Base-by-base conservation (phyloP, 768 basidiomycete genomes). In the Mycena kentingensis region DNA sequence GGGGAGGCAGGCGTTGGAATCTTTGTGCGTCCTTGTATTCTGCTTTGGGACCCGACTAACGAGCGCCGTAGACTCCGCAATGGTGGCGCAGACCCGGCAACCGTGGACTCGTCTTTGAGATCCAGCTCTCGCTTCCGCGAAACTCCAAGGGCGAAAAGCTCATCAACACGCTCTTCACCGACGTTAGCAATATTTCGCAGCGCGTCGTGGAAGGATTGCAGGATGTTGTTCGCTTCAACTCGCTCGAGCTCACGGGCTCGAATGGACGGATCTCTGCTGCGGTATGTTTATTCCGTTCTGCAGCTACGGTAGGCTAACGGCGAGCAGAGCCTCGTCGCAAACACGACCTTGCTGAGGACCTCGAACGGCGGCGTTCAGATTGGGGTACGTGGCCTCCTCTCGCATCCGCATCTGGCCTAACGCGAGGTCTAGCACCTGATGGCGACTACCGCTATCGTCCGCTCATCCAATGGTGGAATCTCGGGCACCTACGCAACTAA, bases 151-250 rank as follows among this genome's bases (percentile, higher is more conserved):
- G 56, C 18, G 36, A 42, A 7, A 60, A 65, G 13, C 63, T 57
- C 2, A 70, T 84, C 57, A 73, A 76, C 46, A 61, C 60, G 4
- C 70, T 83, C 24, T 68, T 73, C 51, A 81, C 80, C 4, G 63
- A 70, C 29, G 49, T 80, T 29, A 69, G 67, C 13, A 71, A 72
- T 52, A 77, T 73, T 36, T 47, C 38, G 29, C 75, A 81, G 19
- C 51, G 55, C 11, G 47, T 83, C 3, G 67, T 59, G 15, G n/a
- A n/a, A n/a, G n/a, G n/a, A n/a, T 62, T 81, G 15, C 56, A 55
- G 21, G 57, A 65, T 22, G 62, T 63, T 2, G 67, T 76, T 11
- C 26, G 67, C 0, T 81, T 83, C 46, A 65, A 70, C 3, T 47
- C 46, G 0, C 55, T 82, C 24, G 60, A 60, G 26, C 57, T 81